Evolutionary conservation across 2,329 filamentous ascomycete genomes (phyloP).

Genomic region (Penicillium sp.): DNA sequence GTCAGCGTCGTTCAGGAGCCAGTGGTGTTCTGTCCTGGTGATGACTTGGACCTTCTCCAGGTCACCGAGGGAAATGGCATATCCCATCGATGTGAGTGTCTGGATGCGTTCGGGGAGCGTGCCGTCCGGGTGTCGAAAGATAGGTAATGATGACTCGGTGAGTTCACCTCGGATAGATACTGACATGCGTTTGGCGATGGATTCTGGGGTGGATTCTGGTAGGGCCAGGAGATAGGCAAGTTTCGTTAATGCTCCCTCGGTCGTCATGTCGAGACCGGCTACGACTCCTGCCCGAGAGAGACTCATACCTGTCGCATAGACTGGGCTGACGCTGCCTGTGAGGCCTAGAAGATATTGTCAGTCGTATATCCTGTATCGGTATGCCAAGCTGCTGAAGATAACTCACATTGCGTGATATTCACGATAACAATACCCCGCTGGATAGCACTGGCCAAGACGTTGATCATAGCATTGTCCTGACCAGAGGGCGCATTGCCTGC

Average conservation of each 20-base stretch:
- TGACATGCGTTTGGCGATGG: slow-evolving; percentile 70
- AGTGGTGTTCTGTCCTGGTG: slow-evolving; percentile 63
- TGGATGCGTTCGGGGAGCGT: slow-evolving; percentile 58
- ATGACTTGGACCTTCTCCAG: slow-evolving; percentile 64
- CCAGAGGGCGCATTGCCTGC: slow-evolving; percentile 88
- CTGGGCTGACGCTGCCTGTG: slow-evolving; percentile 70
- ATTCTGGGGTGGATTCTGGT: slow-evolving; percentile 60
- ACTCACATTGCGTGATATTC: slow-evolving; percentile 84
- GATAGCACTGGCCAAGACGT: slow-evolving; percentile 73
- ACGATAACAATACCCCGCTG: slow-evolving; percentile 79
- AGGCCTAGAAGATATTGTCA: slow-evolving; percentile 38
- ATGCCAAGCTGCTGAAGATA: slow-evolving; percentile 31
- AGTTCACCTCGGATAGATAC: slow-evolving; percentile 78
- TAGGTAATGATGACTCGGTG: slow-evolving; percentile 69
- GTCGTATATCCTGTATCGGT: slow-evolving; percentile 37
- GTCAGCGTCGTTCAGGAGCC: slow-evolving; percentile 71
- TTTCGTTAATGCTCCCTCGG: slow-evolving; percentile 87
- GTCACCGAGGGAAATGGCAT: slow-evolving; percentile 73
- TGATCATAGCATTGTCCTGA: slow-evolving; percentile 72
- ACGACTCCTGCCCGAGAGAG: slow-evolving; percentile 82
- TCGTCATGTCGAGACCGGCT: slow-evolving; percentile 84
- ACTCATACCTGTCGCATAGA: slow-evolving; percentile 75
- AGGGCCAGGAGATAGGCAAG: slow-evolving; percentile 78
- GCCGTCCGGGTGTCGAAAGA: slow-evolving; percentile 71
- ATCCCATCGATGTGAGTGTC: slow-evolving; percentile 72